Base-by-base conservation (phyloP, 108 stramenopile species). In the Tribonema minus region DNA sequence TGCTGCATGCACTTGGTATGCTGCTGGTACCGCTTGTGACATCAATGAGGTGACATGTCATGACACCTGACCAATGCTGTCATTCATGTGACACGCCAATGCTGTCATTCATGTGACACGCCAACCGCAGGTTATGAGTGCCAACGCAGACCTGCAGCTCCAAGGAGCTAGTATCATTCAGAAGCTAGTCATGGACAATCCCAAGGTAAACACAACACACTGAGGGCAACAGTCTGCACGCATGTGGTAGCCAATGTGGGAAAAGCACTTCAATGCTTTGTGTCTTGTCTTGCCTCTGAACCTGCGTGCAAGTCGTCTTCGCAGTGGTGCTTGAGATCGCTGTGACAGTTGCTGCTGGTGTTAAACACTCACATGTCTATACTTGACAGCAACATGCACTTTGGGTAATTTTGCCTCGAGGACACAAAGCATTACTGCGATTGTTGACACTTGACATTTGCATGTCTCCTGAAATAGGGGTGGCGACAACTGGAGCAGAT, bases 401-500 rank as follows among this genome's bases (percentile, higher is more conserved):
- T 12, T 41, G 40, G 7, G 12, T 12, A 41, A 12, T 41, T 41
- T 41, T 41, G 5, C 5, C 40, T 41, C 40, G 7, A 12, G 7
- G 12, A 41, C 40, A 12, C 40, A 41, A 41, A 41, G 40, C n/a
- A n/a, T n/a, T n/a, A n/a, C n/a, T n/a, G n/a, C n/a, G n/a, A n/a
- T n/a, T n/a, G n/a, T n/a, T n/a, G n/a, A n/a, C n/a, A n/a, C n/a
- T n/a, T n/a, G n/a, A 41, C 40, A 12, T 12, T 41, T 12, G 5
- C 40, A 4, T 61, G 4, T n/a, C 61, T n/a, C 61, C 3, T 39
- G 20, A 60, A 3, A 20, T 25, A 72, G 73, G 73, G 64, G 15
- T 65, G 62, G 34, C 61, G 62, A 0, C 64, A 75, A 33, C 64
- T 75, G 20, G 73, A 75, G 41, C 27, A 64, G 12, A 75, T 75